Conservation (phyloP, 2,329 filamentous ascomycete genomes). For the Periconia macrospinosa region DNA sequence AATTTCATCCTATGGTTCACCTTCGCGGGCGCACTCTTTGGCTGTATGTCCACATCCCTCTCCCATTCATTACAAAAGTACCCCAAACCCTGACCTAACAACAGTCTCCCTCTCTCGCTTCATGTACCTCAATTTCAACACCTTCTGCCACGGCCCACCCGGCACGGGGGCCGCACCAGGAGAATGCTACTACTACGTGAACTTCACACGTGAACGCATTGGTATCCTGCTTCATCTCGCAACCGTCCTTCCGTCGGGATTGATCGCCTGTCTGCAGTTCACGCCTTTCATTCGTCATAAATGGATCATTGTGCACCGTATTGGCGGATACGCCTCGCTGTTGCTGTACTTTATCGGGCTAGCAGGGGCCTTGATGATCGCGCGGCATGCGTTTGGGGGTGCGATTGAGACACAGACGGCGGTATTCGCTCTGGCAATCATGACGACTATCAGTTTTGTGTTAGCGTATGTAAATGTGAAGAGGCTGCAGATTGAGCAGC, state of each 20-base stretch:
- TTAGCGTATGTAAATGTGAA: constrained; percentile 62
- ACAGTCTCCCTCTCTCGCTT: constrained; percentile 51
- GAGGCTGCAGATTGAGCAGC: constrained; percentile 55
- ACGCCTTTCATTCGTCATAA: constrained; percentile 50
- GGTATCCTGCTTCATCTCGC: constrained; percentile 50
- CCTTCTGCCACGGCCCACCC: constrained; percentile 19
- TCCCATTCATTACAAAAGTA: neutral
- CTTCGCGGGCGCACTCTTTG: constrained; percentile 11
- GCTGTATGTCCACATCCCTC: constrained; percentile 2
- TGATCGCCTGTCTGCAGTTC: constrained; percentile 49
- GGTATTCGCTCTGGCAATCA: constrained; percentile 49
- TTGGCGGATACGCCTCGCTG: constrained; percentile 61
- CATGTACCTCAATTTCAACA: constrained; percentile 52
- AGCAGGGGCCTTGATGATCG: constrained; percentile 58
- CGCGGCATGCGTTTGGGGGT: constrained; percentile 57
- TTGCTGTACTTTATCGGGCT: constrained; percentile 52
- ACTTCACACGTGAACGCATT: constrained; percentile 32
- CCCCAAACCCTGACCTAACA: neutral
- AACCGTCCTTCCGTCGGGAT: constrained; percentile 41
- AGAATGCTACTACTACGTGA: constrained; percentile 49
- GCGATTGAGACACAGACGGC: constrained; percentile 53
- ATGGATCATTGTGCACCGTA: constrained; percentile 58
- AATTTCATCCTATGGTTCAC: constrained; percentile 57
- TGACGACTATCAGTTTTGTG: constrained; percentile 48
- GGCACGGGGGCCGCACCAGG: constrained; percentile 39